Base-by-base conservation (phyloP, 2,329 filamentous ascomycete species). In the Leptographium flavum region DNA sequence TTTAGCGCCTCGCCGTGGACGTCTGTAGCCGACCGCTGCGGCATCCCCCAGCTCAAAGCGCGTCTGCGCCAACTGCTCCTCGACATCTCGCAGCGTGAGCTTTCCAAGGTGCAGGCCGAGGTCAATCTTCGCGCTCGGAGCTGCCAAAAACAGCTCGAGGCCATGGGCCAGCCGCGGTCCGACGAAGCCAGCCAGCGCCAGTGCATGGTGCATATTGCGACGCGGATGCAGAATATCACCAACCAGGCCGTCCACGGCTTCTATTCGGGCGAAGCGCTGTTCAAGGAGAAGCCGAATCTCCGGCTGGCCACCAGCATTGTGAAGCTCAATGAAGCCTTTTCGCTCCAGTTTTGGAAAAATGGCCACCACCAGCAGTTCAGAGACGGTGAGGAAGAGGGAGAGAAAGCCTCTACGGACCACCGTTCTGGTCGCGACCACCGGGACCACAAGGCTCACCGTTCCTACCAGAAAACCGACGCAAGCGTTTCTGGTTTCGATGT, bases 251-350 rank as follows among this genome's bases (percentile, higher is more conserved):
- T 68, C 0, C 58, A 64, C 14, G 64, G 55, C 0, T 54, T 62
- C 4, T 69, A 68, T 39, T 53, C 53, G 0, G 31, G 37, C 11
- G 49, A 61, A 15, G 22, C 45, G 0, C 50, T 61, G 0, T 67
- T 67, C 33, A 48, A 54, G 0, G 33, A 52, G 0, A 23, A 56
- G 0, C 47, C 50, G 0, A 46, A 57, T 0, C 39, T 67, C 3
- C 58, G 57, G 30, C 58, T 69, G 2, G 60, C 67, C 27, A 68
- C 66, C 0, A 50, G 50, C 0, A 58, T 70, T 9, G 51, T 62
- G 0, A 53, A 59, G 21, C 52, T 66, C 13, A 66, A 64, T 9
- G 61, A 67, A 9, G 45, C 13, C 0, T 70, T 69, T 25, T 52
- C 57, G 2, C 21, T 50, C 0, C 25, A 50, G 0, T 55, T 69